A percentile compares a stretch with the other conserved stretches of the same genome.
Conservation (phyloP, 208 protist species). For the Trypanosoma scelopori region DNA sequence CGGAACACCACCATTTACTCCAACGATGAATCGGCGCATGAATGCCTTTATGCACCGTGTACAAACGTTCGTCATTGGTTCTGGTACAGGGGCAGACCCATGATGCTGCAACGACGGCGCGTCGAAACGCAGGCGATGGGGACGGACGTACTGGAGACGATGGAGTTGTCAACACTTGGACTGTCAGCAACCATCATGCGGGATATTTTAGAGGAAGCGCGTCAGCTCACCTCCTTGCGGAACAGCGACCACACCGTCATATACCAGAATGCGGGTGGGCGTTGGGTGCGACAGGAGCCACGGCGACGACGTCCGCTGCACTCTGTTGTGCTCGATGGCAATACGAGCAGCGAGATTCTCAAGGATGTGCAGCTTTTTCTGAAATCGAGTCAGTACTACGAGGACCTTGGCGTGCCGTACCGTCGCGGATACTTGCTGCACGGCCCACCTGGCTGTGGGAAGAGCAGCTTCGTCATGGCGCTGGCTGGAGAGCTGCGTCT, state of each 20-base stretch:
- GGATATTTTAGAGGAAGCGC: constrained; percentile 74
- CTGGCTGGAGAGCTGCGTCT: constrained; percentile 91
- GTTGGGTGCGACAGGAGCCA: constrained; percentile 74
- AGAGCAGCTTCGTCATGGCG: constrained; percentile 92
- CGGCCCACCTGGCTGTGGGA: constrained; percentile 95
- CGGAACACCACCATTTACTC: constrained; percentile 53
- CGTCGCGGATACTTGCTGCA: constrained; percentile 95
- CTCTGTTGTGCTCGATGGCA: constrained; percentile 88
- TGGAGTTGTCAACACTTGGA: constrained; percentile 77
- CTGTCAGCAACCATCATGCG: constrained; percentile 48
- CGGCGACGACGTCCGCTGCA: constrained; percentile 77
- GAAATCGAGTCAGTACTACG: constrained; percentile 83
- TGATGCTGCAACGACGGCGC: constrained; percentile 76
- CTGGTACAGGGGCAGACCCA: constrained; percentile 66
- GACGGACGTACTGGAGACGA: constrained; percentile 82
- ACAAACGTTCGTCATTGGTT: constrained; percentile 83
- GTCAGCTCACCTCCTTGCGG: constrained; percentile 46
- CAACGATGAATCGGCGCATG: constrained; percentile 57
- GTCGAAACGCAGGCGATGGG: constrained; percentile 59
- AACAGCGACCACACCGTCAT: constrained; percentile 86
- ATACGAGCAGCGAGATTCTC: constrained; percentile 59
- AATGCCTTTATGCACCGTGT: constrained; percentile 74
- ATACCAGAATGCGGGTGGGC: constrained; percentile 74
- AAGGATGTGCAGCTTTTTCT: constrained; percentile 87
- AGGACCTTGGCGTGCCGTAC: constrained; percentile 93